These are phyloP conservation scores for Fusarium globosum DNA, from an alignment of 2,329 filamentous ascomycete species.

Conservation along the genomic window DNA sequence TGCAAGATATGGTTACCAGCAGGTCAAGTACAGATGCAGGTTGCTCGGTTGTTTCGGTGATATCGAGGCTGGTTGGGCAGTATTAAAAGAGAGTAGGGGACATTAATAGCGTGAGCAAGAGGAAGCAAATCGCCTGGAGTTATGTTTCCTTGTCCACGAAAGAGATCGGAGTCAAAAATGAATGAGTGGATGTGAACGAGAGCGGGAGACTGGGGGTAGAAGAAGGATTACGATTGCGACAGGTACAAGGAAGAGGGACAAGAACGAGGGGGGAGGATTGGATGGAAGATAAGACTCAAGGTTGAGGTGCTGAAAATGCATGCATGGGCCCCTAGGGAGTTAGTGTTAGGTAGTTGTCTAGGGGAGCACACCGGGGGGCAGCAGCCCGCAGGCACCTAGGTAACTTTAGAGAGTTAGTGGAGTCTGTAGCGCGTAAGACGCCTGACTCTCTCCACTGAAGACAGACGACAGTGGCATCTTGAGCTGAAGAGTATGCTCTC, in stretches of 20 bases:
- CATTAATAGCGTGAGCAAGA: slow-evolving; percentile 23
- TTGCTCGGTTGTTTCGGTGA: slow-evolving; percentile 5
- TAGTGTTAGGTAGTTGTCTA: not conserved
- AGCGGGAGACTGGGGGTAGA: slow-evolving; percentile 43
- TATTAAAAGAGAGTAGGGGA: slow-evolving; percentile 43
- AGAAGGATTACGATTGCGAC: slow-evolving; percentile 34
- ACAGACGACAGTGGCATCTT: slow-evolving; percentile 5
- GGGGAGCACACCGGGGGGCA: slow-evolving; percentile 5
- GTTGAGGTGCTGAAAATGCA: not conserved
- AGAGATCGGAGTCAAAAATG: slow-evolving; percentile 37
- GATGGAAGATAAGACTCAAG: slow-evolving; percentile 34
- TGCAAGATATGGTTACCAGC: slow-evolving; percentile 15
- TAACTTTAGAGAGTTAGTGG: slow-evolving; percentile 32
- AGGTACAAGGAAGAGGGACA: slow-evolving; percentile 16
- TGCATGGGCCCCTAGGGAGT: not conserved
- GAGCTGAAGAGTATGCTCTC: slow-evolving; percentile 11
- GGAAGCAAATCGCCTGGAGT: slow-evolving; percentile 44
- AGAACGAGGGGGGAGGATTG: slow-evolving; percentile 32
- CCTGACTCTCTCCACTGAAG: slow-evolving; percentile 12
- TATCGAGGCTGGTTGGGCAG: slow-evolving; percentile 1
- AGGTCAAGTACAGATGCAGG: not conserved
- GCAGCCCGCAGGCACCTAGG: slow-evolving; percentile 13
- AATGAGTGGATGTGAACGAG: slow-evolving; percentile 37
- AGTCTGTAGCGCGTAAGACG: slow-evolving; percentile 19
- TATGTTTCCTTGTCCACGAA: slow-evolving; percentile 45